Conservation (phyloP, 2,329 filamentous ascomycete genomes). For the Tolypocladium ophioglossoides region DNA sequence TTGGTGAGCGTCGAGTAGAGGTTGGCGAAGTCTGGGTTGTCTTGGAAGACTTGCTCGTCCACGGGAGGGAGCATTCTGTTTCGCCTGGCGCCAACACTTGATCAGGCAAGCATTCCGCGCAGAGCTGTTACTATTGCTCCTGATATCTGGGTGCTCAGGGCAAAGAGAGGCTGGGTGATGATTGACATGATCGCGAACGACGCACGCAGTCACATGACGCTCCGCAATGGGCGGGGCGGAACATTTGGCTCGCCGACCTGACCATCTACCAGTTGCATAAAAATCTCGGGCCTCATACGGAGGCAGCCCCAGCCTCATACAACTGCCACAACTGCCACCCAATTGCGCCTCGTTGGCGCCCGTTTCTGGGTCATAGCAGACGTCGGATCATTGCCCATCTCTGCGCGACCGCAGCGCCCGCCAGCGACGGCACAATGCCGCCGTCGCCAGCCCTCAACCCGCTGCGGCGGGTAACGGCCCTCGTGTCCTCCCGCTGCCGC, state of each 20-base stretch:
- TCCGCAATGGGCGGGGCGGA: slow-evolving; percentile 2
- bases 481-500: slow-evolving; percentile 6
- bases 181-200: slow-evolving; percentile 14
- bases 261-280: background rate
- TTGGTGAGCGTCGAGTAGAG: slow-evolving; percentile 45
- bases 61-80: slow-evolving; percentile 45
- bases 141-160: background rate
- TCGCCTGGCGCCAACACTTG: background rate
- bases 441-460: slow-evolving; percentile 2
- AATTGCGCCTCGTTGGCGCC: background rate
- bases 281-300: background rate
- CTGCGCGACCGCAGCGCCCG: background rate
- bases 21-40: slow-evolving; percentile 49
- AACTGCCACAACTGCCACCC: background rate
- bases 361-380: background rate
- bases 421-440: slow-evolving; percentile 7
- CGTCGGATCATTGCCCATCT: background rate
- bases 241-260: slow-evolving; percentile 4
- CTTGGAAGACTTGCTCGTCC: slow-evolving; percentile 40
- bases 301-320: background rate
- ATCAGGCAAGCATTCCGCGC: background rate
- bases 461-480: slow-evolving; percentile 8
- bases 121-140: background rate
- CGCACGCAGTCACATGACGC: slow-evolving; percentile 25
- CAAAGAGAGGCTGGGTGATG: background rate